These are phyloP conservation scores for Auriscalpium vulgare DNA, from an alignment of 768 basidiomycete species.

Conservation along the genomic window DNA sequence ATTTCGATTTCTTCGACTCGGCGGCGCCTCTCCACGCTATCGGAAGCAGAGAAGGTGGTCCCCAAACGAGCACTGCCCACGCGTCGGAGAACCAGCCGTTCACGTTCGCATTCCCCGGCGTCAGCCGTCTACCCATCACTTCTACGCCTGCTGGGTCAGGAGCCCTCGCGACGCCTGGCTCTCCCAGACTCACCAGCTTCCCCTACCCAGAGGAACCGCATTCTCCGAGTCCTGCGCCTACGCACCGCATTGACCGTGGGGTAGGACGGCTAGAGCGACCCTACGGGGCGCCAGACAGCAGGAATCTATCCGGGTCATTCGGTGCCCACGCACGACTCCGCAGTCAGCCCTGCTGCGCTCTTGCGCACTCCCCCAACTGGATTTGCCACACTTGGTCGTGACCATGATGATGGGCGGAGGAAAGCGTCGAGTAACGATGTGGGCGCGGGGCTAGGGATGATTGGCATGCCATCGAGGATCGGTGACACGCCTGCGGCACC, in stretches of 20 bases:
- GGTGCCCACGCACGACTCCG: neutral
- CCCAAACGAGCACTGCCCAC: conserved; percentile 1
- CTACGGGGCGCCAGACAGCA: conserved; percentile 7
- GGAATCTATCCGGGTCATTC: conserved; percentile 4
- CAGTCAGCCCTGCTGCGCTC: conserved; percentile 10
- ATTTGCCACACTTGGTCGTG: conserved; percentile 1
- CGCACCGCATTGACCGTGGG: conserved; percentile 1
- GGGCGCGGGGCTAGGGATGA: conserved; percentile 37
- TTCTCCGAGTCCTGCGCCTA: conserved; percentile 14
- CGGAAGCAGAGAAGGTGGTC: neutral
- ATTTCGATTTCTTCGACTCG: conserved; percentile 17
- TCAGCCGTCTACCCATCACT: neutral
- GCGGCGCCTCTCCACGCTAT: conserved; percentile 5
- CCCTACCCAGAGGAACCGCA: conserved; percentile 14
- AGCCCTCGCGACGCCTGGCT: conserved; percentile 1
- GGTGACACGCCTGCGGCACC: conserved; percentile 39
- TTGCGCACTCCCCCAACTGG: conserved; percentile 11
- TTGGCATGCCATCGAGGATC: conserved; percentile 28
- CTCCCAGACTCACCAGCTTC: conserved; percentile 5
- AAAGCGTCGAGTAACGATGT: conserved; percentile 33
- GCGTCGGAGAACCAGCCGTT: conserved; percentile 12
- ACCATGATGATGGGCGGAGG: conserved; percentile 3
- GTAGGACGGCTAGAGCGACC: conserved; percentile 3
- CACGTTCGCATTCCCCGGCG: conserved; percentile 11
- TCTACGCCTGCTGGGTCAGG: conserved; percentile 8